phyloP scores from a whole-genome alignment of 352 stramenopile genomes.

The Pythium aristosporum region DNA sequence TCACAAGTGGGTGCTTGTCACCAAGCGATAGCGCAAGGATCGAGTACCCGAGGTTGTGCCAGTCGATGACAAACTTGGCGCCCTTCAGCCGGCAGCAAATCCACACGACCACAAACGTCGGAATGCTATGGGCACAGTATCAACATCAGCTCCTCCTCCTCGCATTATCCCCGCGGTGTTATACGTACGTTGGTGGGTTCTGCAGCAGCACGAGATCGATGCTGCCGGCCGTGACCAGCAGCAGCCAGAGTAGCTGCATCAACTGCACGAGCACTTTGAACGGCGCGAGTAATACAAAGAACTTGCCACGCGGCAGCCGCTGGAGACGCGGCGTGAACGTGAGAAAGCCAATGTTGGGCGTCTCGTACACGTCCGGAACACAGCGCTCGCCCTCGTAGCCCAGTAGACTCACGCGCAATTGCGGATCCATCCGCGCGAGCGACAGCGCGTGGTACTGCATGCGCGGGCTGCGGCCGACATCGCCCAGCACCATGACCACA shows the following conservation, averaged over 20 bases:
- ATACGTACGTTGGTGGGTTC: constrained; percentile 93
- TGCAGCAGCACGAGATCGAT: constrained; percentile 96
- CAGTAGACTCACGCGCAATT: constrained; percentile 86
- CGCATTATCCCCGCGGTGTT: constrained; percentile 3
- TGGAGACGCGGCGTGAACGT: constrained; percentile 72
- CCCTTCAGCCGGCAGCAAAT: constrained; percentile 68
- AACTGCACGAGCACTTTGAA: constrained; percentile 86
- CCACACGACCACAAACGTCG: constrained; percentile 92
- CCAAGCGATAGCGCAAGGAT: constrained; percentile 90
- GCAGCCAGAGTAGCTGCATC: constrained; percentile 79
- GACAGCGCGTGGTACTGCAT: constrained; percentile 99
- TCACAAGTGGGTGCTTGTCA: constrained; percentile 61
- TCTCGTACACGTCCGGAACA: constrained; percentile 62
- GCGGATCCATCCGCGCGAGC: constrained; percentile 75
- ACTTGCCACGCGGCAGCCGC: constrained; percentile 42
- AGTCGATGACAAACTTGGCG: constrained; percentile 97
- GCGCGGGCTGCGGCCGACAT: constrained; percentile 95
- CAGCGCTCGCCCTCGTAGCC: constrained; percentile 93
- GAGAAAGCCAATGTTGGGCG: constrained; percentile 72
- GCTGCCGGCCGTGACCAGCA: constrained; percentile 68
- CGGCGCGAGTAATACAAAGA: constrained; percentile 80
- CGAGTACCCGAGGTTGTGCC: constrained; percentile 99
- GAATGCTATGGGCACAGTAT: constrained; percentile 54
- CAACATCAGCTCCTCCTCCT: constrained; percentile 26
- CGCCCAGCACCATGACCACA: constrained; percentile 93